Evolutionary conservation across 768 basidiomycete species (phyloP), one percentile per base, ranked within the genome.

Genomic region (Calocera cornea): DNA sequence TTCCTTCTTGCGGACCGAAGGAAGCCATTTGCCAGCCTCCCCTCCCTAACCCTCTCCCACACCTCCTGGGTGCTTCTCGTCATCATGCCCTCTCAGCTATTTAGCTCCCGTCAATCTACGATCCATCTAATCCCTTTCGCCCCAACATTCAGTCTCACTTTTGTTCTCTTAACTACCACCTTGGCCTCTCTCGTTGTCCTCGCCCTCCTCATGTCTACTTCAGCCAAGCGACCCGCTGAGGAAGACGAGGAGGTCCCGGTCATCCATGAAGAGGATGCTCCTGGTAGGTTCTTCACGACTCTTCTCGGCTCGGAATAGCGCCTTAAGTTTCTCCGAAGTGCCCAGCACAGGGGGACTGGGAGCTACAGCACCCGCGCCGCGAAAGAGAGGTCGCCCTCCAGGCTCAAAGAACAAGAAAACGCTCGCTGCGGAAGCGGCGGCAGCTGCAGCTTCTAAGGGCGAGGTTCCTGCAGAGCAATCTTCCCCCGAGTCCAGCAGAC

Each of bases 311-410:
- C 27, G 2, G 54, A 22, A 33, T 16, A 2, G 14, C 27, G 14
- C 11, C 31, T 19, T 60, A 47, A 60, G 54, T 60, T 60, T 60
- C 54, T 60, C 54, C 54, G 54, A 33, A 60, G 54, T 60, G 11
- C 54, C 27, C 16, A 60, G 54, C 14, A 19, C 2, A 31, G 54
- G 31, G 27, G 54, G 19, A 33, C 10, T 27, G 3, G 54, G 14
- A 27, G 10, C 54, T 8, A 2, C 54, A 60, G 14, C 2, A 60
- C 75, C 73, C 67, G 65, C 77, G 50, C 80, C 83, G 44, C 72
- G 74, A 69, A 94, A 92, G 80, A 84, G 93, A 60, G 93, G 93
- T 66, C 86, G 93, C 71, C 93, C 93, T 69, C 91, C 87, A 76
- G 92, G 92, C 72, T 90, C 89, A 77, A 94, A 90, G 80, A 85